These are phyloP conservation scores for Heimioporus sp. DNA, from an alignment of 768 basidiomycete genomes.

Conservation along the genomic window DNA sequence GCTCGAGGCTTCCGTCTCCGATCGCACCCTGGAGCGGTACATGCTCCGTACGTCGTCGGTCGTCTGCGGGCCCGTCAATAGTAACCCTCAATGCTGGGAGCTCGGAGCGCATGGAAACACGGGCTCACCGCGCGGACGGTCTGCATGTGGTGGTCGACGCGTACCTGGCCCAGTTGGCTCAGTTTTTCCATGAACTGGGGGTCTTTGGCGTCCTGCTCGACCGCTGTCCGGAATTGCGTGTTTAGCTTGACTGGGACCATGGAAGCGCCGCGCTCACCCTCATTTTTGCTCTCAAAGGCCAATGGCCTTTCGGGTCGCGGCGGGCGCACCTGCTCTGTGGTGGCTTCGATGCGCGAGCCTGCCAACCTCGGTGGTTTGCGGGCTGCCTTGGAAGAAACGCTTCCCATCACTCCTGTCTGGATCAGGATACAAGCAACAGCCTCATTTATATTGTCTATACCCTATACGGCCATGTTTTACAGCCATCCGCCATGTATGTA, in stretches of 20 bases:
- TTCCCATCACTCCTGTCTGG: constrained; percentile 47
- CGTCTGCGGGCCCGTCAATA: constrained; percentile 1
- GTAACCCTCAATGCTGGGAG: not conserved
- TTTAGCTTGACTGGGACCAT: not conserved
- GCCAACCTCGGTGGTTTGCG: constrained; percentile 59
- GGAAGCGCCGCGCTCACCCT: constrained; percentile 34
- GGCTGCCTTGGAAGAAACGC: constrained; percentile 55
- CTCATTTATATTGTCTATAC: constrained; percentile 29
- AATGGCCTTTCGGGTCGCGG: constrained; percentile 23
- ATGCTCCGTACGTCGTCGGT: constrained; percentile 40
- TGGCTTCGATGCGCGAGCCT: constrained; percentile 36
- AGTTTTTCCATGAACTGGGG: constrained; percentile 71
- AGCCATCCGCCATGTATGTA: constrained; percentile 39
- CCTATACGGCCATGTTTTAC: constrained; percentile 35
- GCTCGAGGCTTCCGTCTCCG: constrained; percentile 54
- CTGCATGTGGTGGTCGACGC: constrained; percentile 64
- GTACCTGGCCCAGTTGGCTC: constrained; percentile 61
- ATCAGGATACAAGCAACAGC: not conserved
- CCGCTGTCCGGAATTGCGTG: constrained; percentile 37
- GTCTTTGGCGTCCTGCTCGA: constrained; percentile 65
- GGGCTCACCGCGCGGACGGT: constrained; percentile 45
- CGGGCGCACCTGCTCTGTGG: constrained; percentile 4
- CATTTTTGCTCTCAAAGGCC: constrained; percentile 52
- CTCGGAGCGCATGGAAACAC: not conserved
- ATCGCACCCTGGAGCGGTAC: constrained; percentile 51